Evolutionary conservation across 2,329 filamentous ascomycete genomes (phyloP), one percentile per base, ranked within the genome.

Genomic region (Chaetomium sp.): DNA sequence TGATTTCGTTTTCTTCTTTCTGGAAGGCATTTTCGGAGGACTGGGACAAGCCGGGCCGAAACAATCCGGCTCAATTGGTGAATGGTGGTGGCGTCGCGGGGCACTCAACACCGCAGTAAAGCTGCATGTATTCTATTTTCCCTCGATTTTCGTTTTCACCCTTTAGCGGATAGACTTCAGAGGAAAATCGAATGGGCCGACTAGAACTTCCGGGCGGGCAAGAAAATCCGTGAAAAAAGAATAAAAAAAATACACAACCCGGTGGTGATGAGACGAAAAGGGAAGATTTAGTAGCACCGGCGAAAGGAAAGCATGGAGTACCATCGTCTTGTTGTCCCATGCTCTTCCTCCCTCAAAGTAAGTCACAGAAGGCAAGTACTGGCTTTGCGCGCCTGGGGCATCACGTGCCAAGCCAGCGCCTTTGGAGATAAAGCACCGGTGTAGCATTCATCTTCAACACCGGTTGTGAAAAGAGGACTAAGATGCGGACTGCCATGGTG

Each of bases 1-100:
- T 47, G 53, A 5, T 38, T 40, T 54, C 11, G 54, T 32, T 45
- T 43, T 60, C 50, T 59, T 59, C 51, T 56, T 62, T 35, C 14
- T 47, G 41, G 19, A 27, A 2, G 54, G 47, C 59, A 61, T 61
- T 6, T 54, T 56, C 49, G 49, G 55, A 8, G 37, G 52, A 32
- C 45, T 32, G 47, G 53, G 9, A 38, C 33, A 38, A 36, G 14
- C 19, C 52, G 49, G 52, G 49, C 52, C 52, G 49, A 44, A 36
- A 42, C 46, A 37, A 27, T 27, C 19, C 50, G 55, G 19, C 50
- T 46, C 51, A 38, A 57, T 53, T 53, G 55, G 55, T 45, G 49
- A 44, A 43, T 35, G 45, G 45, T 41, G 41, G 47, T 48, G 51
- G 51, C 55, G 47, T 43, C n/a, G 47, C 46, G 49, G 34, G 43